Evolutionary conservation across 2,329 filamentous ascomycete species (phyloP).

Genomic region (Colletotrichum gloeosporioides): DNA sequence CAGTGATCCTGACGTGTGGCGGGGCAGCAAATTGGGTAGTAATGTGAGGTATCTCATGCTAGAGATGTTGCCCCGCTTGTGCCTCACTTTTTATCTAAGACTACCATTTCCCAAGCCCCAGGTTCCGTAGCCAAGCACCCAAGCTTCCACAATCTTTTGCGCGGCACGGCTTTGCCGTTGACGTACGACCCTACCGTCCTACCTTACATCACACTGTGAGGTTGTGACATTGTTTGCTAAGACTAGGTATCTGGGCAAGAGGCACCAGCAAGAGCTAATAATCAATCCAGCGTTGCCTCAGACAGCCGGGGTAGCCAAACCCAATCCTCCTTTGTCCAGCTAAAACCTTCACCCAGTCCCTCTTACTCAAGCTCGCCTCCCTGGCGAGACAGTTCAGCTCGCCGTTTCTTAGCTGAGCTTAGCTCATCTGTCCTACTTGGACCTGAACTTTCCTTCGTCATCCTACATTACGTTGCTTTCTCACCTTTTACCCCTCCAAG

Average conservation of each 20-base stretch:
- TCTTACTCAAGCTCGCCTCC: not conserved
- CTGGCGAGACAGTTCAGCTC: not conserved
- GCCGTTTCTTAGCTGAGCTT: not conserved
- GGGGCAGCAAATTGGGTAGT: not conserved
- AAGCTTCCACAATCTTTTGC: slow-evolving; percentile 9
- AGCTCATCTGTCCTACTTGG: not conserved
- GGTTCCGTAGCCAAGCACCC: not conserved
- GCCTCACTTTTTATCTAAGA: not conserved
- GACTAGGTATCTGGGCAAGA: not conserved
- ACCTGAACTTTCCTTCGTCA: slow-evolving; percentile 1
- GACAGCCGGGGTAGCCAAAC: not conserved
- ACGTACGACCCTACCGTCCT: not conserved
- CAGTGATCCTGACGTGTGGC: slow-evolving; percentile 9
- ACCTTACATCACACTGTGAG: not conserved
- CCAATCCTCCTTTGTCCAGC: not conserved
- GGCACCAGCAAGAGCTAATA: not conserved
- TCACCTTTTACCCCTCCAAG: slow-evolving; percentile 1
- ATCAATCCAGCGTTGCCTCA: not conserved
- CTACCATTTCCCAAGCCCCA: not conserved
- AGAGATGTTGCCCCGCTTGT: not conserved
- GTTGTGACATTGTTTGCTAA: not conserved
- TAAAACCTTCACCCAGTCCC: not conserved
- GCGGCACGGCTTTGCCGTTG: slow-evolving; percentile 12
- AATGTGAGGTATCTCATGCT: not conserved
- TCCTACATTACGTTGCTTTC: not conserved